phyloP scores from a whole-genome alignment of 2,329 filamentous ascomycete genomes.

The Stachybotrys echinatus region DNA sequence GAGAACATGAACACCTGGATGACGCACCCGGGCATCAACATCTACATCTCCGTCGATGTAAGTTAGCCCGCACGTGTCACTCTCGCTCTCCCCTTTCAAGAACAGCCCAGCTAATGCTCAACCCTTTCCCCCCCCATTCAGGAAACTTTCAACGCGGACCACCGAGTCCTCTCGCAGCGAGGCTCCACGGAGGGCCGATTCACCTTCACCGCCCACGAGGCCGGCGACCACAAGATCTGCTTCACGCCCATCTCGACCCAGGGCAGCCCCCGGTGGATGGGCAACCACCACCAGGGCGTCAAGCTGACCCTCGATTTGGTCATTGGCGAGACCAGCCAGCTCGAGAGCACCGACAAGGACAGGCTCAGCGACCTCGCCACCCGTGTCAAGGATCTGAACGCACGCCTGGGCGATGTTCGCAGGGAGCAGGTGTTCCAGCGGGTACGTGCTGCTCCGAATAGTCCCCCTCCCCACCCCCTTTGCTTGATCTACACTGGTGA shows the following conservation, averaged over 20 bases:
- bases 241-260: slow-evolving; percentile 78
- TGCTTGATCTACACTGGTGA: too few species aligned
- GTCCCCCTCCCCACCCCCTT: too few species aligned
- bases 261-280: slow-evolving; percentile 67
- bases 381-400: slow-evolving; percentile 85
- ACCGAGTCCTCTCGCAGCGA: slow-evolving; percentile 87
- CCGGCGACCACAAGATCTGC: slow-evolving; percentile 94
- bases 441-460: slow-evolving; percentile 43
- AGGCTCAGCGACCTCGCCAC: slow-evolving; percentile 88
- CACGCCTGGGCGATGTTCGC: slow-evolving; percentile 78
- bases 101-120: neutral
- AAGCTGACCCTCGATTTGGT: slow-evolving; percentile 83
- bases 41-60: slow-evolving; percentile 88
- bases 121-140: too few species aligned
- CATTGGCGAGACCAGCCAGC: slow-evolving; percentile 89
- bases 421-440: slow-evolving; percentile 95
- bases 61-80: slow-evolving; percentile 15
- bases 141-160: slow-evolving; percentile 96
- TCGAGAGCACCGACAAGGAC: slow-evolving; percentile 88
- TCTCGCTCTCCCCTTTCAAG: too few species aligned
- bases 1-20: slow-evolving; percentile 62
- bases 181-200: slow-evolving; percentile 75
- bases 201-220: slow-evolving; percentile 90
- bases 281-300: slow-evolving; percentile 67
- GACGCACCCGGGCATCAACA: slow-evolving; percentile 68